Conservation (phyloP, 768 basidiomycete genomes). For the Phaeotremella skinneri region DNA sequence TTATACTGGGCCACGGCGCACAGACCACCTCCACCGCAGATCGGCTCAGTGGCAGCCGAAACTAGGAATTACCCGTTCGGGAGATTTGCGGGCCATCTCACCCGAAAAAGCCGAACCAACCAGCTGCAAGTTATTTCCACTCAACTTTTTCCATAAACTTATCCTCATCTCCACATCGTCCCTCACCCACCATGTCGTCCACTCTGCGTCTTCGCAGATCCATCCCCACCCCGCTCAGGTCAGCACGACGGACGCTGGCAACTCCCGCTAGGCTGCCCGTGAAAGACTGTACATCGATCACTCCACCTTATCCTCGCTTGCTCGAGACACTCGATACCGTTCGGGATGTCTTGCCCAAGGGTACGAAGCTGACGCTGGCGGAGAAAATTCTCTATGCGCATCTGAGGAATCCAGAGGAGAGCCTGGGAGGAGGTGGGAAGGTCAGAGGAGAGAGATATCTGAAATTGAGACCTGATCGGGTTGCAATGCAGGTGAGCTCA, state of each 20-base stretch:
- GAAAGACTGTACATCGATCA: conserved; percentile 70
- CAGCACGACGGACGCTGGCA: conserved; percentile 32
- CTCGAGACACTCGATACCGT: conserved; percentile 69
- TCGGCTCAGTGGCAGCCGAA: not conserved
- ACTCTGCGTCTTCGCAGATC: not conserved
- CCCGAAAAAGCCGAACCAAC: conserved; percentile 13
- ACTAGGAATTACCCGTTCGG: conserved; percentile 2
- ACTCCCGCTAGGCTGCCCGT: conserved; percentile 53
- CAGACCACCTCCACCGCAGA: conserved; percentile 18
- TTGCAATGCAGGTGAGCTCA: conserved; percentile 89
- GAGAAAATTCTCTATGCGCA: conserved; percentile 98
- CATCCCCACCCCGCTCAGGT: not conserved
- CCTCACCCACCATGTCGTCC: not conserved
- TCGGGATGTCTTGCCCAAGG: conserved; percentile 63
- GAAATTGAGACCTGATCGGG: conserved; percentile 84
- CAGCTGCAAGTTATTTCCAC: not conserved
- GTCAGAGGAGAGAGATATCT: conserved; percentile 85
- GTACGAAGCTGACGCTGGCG: conserved; percentile 80
- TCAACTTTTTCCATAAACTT: not conserved
- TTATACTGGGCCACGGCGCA: conserved; percentile 12
- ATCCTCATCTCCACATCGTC: not conserved
- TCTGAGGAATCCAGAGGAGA: conserved; percentile 72
- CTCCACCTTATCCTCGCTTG: conserved; percentile 75
- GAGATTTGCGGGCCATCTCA: not conserved
- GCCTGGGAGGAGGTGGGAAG: conserved; percentile 63